Conservation (phyloP, 2,329 filamentous ascomycete species). For the Neonectria neomacrospora region DNA sequence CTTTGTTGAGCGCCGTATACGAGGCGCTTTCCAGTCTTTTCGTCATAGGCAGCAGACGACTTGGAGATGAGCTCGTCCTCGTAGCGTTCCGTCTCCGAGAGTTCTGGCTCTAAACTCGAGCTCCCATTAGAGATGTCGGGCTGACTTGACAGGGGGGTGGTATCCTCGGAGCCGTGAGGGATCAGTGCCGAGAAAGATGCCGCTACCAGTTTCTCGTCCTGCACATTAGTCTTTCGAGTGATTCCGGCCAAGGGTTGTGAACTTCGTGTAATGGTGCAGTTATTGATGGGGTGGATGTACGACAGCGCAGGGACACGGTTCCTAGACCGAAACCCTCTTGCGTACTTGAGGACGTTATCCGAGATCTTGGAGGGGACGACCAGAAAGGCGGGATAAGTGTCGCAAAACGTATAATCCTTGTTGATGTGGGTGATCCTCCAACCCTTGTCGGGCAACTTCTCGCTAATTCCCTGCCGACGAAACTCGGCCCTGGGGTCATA, state of each 20-base stretch:
- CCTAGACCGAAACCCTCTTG: slow-evolving; percentile 87
- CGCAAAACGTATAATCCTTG: slow-evolving; percentile 87
- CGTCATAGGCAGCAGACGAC: slow-evolving; percentile 59
- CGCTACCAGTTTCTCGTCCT: slow-evolving; percentile 92
- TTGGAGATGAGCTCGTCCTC: slow-evolving; percentile 73
- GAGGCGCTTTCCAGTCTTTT: slow-evolving; percentile 69
- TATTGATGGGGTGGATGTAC: slow-evolving; percentile 96
- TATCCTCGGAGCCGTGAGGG: slow-evolving; percentile 48
- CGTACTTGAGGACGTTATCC: slow-evolving; percentile 97
- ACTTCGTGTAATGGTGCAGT: slow-evolving; percentile 94
- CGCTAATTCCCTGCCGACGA: slow-evolving; percentile 85
- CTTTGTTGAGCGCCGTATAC: slow-evolving; percentile 93
- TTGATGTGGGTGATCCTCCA: slow-evolving; percentile 96
- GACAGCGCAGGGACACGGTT: slow-evolving; percentile 88
- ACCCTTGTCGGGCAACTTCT: slow-evolving; percentile 78
- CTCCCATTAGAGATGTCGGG: slow-evolving; percentile 56
- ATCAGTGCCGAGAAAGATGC: slow-evolving; percentile 78
- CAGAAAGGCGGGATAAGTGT: slow-evolving; percentile 88
- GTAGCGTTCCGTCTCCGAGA: slow-evolving; percentile 70
- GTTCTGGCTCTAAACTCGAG: slow-evolving; percentile 57
- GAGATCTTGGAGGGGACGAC: slow-evolving; percentile 90
- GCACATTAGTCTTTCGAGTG: slow-evolving; percentile 87
- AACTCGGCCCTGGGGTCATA: slow-evolving; percentile 91
- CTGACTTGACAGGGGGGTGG: slow-evolving; percentile 58
- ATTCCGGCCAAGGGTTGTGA: slow-evolving; percentile 92